A percentile compares a stretch with the other conserved stretches of the same genome.
Evolutionary conservation across 1,284 basidiomycete genomes (phyloP).

Genomic region (Fomes fomentarius): DNA sequence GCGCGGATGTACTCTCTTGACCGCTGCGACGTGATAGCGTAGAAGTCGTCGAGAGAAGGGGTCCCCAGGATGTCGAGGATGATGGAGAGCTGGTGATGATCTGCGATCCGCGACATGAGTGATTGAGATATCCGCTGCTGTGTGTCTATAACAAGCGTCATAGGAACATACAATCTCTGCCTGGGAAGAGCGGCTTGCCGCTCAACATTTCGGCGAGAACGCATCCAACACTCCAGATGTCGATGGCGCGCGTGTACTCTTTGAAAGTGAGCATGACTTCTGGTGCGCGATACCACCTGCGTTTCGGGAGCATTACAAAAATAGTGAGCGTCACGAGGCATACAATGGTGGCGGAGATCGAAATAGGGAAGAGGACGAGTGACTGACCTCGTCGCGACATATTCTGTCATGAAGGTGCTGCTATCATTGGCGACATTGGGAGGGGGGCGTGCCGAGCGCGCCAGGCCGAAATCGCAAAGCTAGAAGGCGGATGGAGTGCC

Average conservation of each 20-base stretch:
- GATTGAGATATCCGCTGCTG: background rate
- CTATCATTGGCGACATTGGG: slow-evolving; percentile 82
- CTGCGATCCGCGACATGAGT: slow-evolving; percentile 36
- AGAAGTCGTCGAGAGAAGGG: slow-evolving; percentile 91
- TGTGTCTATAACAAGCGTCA: background rate
- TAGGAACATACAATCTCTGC: slow-evolving; percentile 65
- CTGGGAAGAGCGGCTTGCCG: slow-evolving; percentile 90
- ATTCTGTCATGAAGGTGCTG: slow-evolving; percentile 94
- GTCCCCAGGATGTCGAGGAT: slow-evolving; percentile 90
- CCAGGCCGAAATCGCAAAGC: slow-evolving; percentile 94
- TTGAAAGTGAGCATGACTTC: slow-evolving; percentile 97
- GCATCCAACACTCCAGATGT: slow-evolving; percentile 94
- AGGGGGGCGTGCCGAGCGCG: slow-evolving; percentile 80
- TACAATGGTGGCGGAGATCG: background rate
- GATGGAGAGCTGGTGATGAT: slow-evolving; percentile 91
- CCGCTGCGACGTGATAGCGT: slow-evolving; percentile 84
- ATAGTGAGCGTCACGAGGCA: slow-evolving; percentile 11
- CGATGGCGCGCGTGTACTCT: slow-evolving; percentile 91
- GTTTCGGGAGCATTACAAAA: background rate
- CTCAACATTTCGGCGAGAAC: slow-evolving; percentile 94
- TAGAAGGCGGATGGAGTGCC: slow-evolving; percentile 31
- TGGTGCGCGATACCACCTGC: slow-evolving; percentile 93
- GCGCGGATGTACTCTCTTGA: slow-evolving; percentile 94
- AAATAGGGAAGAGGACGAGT: background rate
- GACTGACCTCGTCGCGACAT: slow-evolving; percentile 79